phyloP scores from a whole-genome alignment of 176 grass and related monocot genomes.

The Avena eriantha region DNA sequence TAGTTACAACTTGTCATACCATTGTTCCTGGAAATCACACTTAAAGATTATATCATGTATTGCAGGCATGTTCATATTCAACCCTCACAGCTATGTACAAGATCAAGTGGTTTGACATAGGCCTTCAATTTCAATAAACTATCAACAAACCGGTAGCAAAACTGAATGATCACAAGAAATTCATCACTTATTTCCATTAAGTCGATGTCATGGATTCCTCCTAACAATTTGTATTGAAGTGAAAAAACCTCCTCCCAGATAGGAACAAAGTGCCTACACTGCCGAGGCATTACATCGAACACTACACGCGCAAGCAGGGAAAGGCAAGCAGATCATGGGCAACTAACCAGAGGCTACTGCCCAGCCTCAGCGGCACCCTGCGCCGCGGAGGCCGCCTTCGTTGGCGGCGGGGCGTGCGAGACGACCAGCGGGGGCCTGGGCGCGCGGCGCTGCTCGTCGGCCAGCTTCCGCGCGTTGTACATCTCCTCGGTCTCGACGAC shows the following conservation, averaged over 20 bases:
- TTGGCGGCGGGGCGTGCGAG: conserved; percentile 44
- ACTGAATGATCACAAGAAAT: neutral
- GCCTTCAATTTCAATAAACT: neutral
- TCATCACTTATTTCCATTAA: neutral
- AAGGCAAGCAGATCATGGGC: neutral
- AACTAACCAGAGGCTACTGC: conserved; percentile 43
- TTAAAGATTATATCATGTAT: neutral
- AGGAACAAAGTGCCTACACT: neutral
- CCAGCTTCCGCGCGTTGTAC: conserved; percentile 74
- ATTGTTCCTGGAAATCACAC: too few relatives aligned
- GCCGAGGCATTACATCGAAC: neutral
- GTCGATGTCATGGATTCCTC: neutral
- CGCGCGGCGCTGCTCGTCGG: conserved; percentile 70
- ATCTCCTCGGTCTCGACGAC: conserved; percentile 91
- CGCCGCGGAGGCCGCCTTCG: neutral
- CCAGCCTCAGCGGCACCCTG: neutral
- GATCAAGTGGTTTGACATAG: neutral
- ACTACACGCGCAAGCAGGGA: neutral
- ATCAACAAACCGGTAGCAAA: neutral
- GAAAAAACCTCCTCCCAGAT: neutral
- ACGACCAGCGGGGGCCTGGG: conserved; percentile 79
- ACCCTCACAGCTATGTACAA: neutral
- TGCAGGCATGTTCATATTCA: neutral
- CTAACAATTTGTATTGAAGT: neutral
- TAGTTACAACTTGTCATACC: neutral